Percentiles rank a stretch among this genome's conserved stretches.
phyloP scores from a whole-genome alignment of 495 filamentous ascomycete species.

The Apiosordaria backusii region DNA sequence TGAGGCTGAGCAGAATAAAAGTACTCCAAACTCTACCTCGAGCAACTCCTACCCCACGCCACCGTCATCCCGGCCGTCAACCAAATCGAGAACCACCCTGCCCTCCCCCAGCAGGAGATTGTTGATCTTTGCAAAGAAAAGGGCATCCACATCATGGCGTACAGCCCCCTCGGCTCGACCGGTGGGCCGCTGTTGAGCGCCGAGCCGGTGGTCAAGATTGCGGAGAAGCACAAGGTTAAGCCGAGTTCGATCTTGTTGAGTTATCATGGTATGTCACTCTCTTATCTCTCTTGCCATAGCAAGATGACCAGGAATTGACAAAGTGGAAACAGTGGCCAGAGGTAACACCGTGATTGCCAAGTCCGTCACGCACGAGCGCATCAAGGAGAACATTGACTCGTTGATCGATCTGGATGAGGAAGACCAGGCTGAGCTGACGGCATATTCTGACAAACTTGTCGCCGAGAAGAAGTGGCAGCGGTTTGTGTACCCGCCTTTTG shows the following conservation, averaged over 20 bases:
- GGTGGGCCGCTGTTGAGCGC: conserved; percentile 68
- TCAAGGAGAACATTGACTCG: conserved; percentile 64
- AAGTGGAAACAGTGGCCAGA: conserved; percentile 53
- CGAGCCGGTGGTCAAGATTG: conserved; percentile 64
- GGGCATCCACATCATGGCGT: conserved; percentile 74
- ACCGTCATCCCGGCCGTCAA: conserved; percentile 75
- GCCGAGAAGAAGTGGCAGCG: conserved; percentile 60
- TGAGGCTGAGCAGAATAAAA: conserved; percentile 10
- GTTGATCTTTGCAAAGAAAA: conserved; percentile 69
- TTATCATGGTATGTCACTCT: conserved; percentile 60
- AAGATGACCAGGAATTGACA: conserved; percentile 7
- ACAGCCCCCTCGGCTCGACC: conserved; percentile 73
- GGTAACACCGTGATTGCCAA: conserved; percentile 75
- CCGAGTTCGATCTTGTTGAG: conserved; percentile 65
- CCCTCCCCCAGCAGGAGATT: conserved; percentile 81
- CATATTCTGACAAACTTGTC: conserved; percentile 56
- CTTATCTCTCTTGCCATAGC: background rate
- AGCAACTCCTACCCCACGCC: conserved; percentile 65
- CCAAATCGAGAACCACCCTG: conserved; percentile 88
- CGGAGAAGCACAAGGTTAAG: conserved; percentile 62
- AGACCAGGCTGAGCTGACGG: conserved; percentile 62
- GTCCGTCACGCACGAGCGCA: conserved; percentile 69
- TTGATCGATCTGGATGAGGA: conserved; percentile 62
- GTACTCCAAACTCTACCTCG: conserved; percentile 69
- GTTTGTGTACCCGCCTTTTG: conserved; percentile 77